phyloP scores from a whole-genome alignment of 768 basidiomycete genomes.

The Suillus variegatus region DNA sequence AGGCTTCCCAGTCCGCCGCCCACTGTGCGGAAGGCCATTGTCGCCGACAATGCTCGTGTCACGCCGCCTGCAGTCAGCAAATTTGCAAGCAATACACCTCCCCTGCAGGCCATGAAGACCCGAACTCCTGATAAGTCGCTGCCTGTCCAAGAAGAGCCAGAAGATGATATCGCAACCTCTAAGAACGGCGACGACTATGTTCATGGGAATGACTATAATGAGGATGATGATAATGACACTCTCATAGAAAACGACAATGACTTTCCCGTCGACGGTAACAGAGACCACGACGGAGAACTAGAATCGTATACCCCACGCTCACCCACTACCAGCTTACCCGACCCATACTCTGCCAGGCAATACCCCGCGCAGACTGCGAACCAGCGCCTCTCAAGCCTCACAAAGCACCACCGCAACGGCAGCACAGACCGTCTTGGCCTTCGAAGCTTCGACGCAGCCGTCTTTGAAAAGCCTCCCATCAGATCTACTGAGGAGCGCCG shows the following conservation, averaged over 20 bases:
- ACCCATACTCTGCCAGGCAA: conserved; percentile 35
- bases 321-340: conserved; percentile 61
- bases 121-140: conserved; percentile 73
- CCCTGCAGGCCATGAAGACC: conserved; percentile 50
- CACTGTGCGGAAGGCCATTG: conserved; percentile 24
- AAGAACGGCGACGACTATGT: conserved; percentile 46
- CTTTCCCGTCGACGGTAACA: conserved; percentile 33
- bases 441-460: conserved; percentile 56
- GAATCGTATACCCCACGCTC: conserved; percentile 69
- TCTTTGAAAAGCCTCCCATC: conserved; percentile 46
- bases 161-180: conserved; percentile 53
- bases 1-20: conserved; percentile 31
- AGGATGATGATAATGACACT: conserved; percentile 49
- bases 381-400: conserved; percentile 36
- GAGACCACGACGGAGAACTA: conserved; percentile 49
- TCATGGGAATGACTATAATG: conserved; percentile 39
- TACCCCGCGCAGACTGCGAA: conserved; percentile 33
- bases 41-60: conserved; percentile 24
- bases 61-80: conserved; percentile 39
- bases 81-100: conserved; percentile 54
- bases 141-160: conserved; percentile 75
- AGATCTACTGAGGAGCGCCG: conserved; percentile 28
- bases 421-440: conserved; percentile 64
- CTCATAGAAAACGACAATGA: conserved; percentile 42
- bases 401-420: conserved; percentile 56